Percentiles rank a stretch among this genome's conserved stretches.
These are phyloP conservation scores for Tolypocladium endophyticum DNA, from an alignment of 2,329 filamentous ascomycete species.

Conservation along the genomic window DNA sequence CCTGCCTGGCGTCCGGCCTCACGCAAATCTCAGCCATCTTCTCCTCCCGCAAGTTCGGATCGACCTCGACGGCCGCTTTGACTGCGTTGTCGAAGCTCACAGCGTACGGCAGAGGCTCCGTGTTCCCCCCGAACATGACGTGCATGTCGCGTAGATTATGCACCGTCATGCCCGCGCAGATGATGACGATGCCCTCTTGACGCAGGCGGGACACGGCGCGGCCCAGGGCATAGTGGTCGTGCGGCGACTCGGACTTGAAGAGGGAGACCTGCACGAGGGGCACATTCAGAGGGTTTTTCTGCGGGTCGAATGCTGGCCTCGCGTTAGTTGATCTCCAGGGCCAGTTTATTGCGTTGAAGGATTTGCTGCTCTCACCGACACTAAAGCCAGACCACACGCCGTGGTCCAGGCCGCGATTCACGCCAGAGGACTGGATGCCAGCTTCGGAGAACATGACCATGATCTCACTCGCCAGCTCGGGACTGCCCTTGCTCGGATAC, in stretches of 20 bases:
- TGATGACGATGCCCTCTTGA: constrained; percentile 56
- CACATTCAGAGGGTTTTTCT: constrained; percentile 50
- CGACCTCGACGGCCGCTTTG: constrained; percentile 49
- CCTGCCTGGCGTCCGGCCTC: constrained; percentile 33
- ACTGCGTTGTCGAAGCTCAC: constrained; percentile 58
- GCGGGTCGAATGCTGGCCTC: constrained; percentile 43
- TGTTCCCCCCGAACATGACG: constrained; percentile 21
- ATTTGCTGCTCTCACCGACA: constrained; percentile 17
- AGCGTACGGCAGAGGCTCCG: constrained; percentile 42
- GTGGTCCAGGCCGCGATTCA: constrained; percentile 60
- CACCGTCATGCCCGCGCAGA: constrained; percentile 66
- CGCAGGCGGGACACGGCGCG: constrained; percentile 55
- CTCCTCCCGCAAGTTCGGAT: constrained; percentile 24
- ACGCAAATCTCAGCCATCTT: constrained; percentile 27
- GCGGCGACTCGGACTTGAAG: constrained; percentile 52
- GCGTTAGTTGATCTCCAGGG: not conserved
- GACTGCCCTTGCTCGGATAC: constrained; percentile 54
- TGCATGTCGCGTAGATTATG: constrained; percentile 52
- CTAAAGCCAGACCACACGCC: constrained; percentile 64
- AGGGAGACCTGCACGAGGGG: constrained; percentile 66
- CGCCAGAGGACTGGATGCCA: constrained; percentile 48
- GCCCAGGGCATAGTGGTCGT: constrained; percentile 57
- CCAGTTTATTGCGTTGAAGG: not conserved
- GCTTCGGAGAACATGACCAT: constrained; percentile 42
- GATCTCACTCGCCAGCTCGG: constrained; percentile 47